phyloP scores from a whole-genome alignment of 2,329 filamentous ascomycete species.

The Neospermospora avenae region DNA sequence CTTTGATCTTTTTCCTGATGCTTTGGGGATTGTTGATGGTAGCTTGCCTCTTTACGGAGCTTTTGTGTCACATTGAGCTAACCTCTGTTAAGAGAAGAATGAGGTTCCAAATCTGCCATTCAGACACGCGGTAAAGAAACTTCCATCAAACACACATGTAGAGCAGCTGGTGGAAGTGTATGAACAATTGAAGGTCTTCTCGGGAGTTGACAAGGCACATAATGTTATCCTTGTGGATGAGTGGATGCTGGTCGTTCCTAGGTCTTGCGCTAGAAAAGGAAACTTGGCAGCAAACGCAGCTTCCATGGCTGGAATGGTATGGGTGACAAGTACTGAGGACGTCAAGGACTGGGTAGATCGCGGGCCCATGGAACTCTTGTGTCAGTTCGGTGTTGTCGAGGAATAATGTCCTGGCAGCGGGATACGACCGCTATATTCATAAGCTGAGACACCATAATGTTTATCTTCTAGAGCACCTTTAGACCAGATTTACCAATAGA shows the following conservation, averaged over 20 bases:
- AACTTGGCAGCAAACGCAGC: constrained; percentile 35
- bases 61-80: not conserved
- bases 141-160: constrained; percentile 7
- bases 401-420: not conserved
- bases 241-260: constrained; percentile 37
- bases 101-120: constrained; percentile 7
- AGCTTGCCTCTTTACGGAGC: not conserved
- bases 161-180: constrained; percentile 14
- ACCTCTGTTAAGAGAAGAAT: constrained; percentile 4
- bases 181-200: constrained; percentile 11
- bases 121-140: constrained; percentile 1
- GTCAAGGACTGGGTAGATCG: constrained; percentile 29
- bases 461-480: too few species aligned
- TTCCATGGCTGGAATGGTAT: constrained; percentile 38
- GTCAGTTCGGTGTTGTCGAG: not conserved
- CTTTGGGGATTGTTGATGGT: constrained; percentile 9
- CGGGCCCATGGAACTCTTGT: constrained; percentile 22
- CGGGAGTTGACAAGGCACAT: constrained; percentile 23
- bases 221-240: constrained; percentile 36
- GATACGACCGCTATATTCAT: not conserved
- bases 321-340: constrained; percentile 29
- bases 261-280: constrained; percentile 29
- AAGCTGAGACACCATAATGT: not conserved
- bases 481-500: too few species aligned
- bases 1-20: constrained; percentile 28